A percentile compares a stretch with the other conserved stretches of the same genome.
These are phyloP conservation scores for Macroventuria anomochaeta DNA, from an alignment of 2,329 filamentous ascomycete genomes.

Conservation along the genomic window DNA sequence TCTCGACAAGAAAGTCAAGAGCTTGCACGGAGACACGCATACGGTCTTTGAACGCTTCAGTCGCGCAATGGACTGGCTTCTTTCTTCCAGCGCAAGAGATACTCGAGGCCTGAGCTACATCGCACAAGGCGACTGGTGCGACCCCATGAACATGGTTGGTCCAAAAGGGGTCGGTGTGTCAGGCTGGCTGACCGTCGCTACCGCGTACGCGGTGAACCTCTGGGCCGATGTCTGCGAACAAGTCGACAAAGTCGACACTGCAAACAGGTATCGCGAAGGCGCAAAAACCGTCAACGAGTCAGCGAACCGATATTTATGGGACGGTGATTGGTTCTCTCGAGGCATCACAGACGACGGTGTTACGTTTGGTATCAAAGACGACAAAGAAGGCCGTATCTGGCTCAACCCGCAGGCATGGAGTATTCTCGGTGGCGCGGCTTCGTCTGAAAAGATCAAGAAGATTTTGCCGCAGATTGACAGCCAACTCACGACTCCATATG, in stretches of 20 bases:
- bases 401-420: slow-evolving; percentile 64
- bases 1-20: slow-evolving; percentile 54
- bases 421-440: slow-evolving; percentile 62
- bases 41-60: slow-evolving; percentile 63
- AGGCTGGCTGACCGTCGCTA: slow-evolving; percentile 65
- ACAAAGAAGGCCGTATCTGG: slow-evolving; percentile 64
- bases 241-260: slow-evolving; percentile 50
- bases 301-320: slow-evolving; percentile 62
- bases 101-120: slow-evolving; percentile 63
- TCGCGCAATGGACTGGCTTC: slow-evolving; percentile 65
- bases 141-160: slow-evolving; percentile 69
- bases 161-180: slow-evolving; percentile 65
- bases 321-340: slow-evolving; percentile 63
- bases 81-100: slow-evolving; percentile 55
- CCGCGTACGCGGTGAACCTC: slow-evolving; percentile 59
- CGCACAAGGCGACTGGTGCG: slow-evolving; percentile 66
- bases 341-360: slow-evolving; percentile 65
- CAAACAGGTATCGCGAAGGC: slow-evolving; percentile 54
- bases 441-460: slow-evolving; percentile 50
- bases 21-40: slow-evolving; percentile 53
- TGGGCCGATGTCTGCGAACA: slow-evolving; percentile 62
- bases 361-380: slow-evolving; percentile 59
- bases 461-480: slow-evolving; percentile 59
- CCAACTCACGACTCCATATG: slow-evolving; percentile 62
- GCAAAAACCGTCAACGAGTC: slow-evolving; percentile 58